phyloP scores from a whole-genome alignment of 2,329 filamentous ascomycete species.

The Dothistroma pini region DNA sequence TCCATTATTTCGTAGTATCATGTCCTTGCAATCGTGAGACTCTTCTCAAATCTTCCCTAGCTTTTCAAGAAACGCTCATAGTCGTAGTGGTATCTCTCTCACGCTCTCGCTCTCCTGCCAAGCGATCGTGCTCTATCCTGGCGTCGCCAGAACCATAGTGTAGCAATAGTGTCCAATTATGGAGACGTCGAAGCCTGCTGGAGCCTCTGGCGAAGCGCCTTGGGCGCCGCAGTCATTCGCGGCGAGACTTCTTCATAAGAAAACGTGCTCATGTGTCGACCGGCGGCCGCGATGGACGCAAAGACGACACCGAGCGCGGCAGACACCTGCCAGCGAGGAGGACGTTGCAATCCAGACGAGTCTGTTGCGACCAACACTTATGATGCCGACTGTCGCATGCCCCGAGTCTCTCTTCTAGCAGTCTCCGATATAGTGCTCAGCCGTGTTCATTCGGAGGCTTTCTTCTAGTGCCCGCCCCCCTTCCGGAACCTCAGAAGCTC shows the following conservation, averaged over 20 bases:
- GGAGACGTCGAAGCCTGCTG: not conserved
- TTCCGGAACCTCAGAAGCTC: constrained; percentile 82
- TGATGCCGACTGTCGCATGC: no score
- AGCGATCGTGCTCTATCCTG: not conserved
- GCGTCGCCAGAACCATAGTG: not conserved
- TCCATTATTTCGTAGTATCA: not conserved
- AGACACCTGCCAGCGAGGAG: not conserved
- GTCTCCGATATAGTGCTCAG: no score
- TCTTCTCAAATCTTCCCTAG: not conserved
- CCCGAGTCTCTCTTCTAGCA: no score
- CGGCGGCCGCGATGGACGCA: not conserved
- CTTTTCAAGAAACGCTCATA: not conserved
- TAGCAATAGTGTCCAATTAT: not conserved
- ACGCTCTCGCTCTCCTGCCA: not conserved
- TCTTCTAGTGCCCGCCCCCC: constrained; percentile 53
- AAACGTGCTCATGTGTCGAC: not conserved
- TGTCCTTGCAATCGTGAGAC: not conserved
- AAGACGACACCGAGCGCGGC: not conserved
- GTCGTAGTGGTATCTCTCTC: not conserved
- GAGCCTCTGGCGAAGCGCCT: no score
- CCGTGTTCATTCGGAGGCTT: not conserved
- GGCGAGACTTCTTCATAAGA: no score
- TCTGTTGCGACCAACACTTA: not conserved
- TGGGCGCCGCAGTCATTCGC: no score
- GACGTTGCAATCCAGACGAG: not conserved